Evolutionary conservation across 306 rosid genomes (phyloP), one percentile per base, ranked within the genome.

Genomic region (Vigna hirtella): DNA sequence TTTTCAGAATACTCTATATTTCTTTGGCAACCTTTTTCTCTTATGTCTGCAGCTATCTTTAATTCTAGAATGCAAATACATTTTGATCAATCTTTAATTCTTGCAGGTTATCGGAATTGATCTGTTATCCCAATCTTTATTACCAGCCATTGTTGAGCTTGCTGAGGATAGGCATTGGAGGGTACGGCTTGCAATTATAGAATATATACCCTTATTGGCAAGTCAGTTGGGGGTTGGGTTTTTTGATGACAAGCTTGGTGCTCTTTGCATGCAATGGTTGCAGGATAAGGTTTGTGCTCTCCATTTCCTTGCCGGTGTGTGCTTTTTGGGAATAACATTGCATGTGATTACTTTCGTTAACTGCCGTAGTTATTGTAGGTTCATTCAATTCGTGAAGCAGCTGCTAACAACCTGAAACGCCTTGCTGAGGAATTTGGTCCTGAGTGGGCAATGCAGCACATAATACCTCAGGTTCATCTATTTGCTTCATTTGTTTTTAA

Each of bases 151-250:
- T 80, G 98, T 92, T 82, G 98, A 95, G 89, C 98, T 95, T 70
- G 98, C 98, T 0, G 98, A 95, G 87, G 98, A 95, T 83, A 89
- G 97, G 84, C 98, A 95, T 82, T 95, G 98, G 98, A 88, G 98
- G 78, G 98, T 94, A 73, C 93, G 98, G 53, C 97, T 94, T 61
- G 98, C 98, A 73, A 95, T 95, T 67, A 95, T 95, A 72, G 98
- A 92, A 80, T 95, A 95, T 80, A 95, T 95, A 79, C 98, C 98
- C 52, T 83, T 95, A 73, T 79, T 95, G 88, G 98, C 98, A 47
- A 95, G 98, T 86, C 98, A 95, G 63, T 84, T 95, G 82, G 98
- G 98, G 73, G 97, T 95, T 59, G 93, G 98, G 17, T 95, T 95
- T 87, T 95, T 95, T 30, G 97, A 95, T 56, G 98, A 95, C 82